These are phyloP conservation scores for Kandelia obovata DNA, from an alignment of 345 rosid species.

Conservation along the genomic window DNA sequence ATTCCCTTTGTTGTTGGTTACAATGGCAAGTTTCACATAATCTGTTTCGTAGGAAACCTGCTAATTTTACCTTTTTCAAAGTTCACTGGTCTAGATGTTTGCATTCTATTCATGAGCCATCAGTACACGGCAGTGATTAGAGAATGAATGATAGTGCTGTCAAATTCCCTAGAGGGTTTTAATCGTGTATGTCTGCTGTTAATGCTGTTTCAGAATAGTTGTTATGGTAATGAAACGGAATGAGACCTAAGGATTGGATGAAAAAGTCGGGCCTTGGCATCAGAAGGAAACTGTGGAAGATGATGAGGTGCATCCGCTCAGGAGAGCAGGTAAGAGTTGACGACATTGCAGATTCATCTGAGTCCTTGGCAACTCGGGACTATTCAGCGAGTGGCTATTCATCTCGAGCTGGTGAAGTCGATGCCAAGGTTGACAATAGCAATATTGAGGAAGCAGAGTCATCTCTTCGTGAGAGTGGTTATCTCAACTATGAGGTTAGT, in stretches of 20 bases:
- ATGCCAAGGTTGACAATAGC: slow-evolving; percentile 55
- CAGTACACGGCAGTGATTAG: not conserved
- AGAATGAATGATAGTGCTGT: slow-evolving; percentile 1
- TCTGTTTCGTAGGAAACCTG: not conserved
- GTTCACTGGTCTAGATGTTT: not conserved
- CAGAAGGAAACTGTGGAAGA: slow-evolving; percentile 41
- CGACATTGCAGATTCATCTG: slow-evolving; percentile 52
- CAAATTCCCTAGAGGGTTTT: slow-evolving; percentile 17
- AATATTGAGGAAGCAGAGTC: slow-evolving; percentile 83
- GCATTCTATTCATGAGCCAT: slow-evolving; percentile 4
- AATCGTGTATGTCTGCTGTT: slow-evolving; percentile 12
- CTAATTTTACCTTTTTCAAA: not conserved
- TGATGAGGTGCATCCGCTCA: slow-evolving; percentile 73
- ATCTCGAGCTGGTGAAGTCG: slow-evolving; percentile 56
- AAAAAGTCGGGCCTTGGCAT: slow-evolving; percentile 30
- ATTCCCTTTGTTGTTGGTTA: not conserved
- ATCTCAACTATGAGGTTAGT: slow-evolving; percentile 68
- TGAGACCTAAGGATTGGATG: slow-evolving; percentile 48
- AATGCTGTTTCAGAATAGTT: slow-evolving; percentile 25
- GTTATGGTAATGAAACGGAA: slow-evolving; percentile 34
- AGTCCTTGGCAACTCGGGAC: slow-evolving; percentile 75
- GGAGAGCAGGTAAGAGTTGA: slow-evolving; percentile 49
- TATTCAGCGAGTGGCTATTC: slow-evolving; percentile 71
- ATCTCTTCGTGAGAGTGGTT: slow-evolving; percentile 77
- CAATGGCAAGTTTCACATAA: not conserved